Percentiles rank a stretch among this genome's conserved stretches.
Conservation (phyloP, 495 filamentous ascomycete species). For the Letharia columbiana region DNA sequence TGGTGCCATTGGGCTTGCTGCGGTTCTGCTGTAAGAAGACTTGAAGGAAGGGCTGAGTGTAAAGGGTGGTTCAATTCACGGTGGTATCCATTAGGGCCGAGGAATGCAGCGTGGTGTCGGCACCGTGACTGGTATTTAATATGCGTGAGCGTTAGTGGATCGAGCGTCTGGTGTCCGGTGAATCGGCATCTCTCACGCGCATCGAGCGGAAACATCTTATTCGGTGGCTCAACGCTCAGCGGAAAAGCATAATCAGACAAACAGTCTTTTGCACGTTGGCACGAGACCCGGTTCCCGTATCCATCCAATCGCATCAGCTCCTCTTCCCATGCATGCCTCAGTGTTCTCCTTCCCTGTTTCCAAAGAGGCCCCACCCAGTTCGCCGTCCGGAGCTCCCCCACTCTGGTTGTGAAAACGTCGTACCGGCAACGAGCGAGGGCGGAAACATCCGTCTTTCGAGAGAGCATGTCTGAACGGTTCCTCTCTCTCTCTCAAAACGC, state of each 20-base stretch:
- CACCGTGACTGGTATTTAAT: neutral
- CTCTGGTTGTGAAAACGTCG: too few species aligned
- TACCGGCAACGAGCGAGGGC: too few species aligned
- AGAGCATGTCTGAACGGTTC: too few species aligned
- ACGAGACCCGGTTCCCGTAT: neutral
- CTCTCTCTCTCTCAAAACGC: too few species aligned
- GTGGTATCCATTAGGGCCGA: neutral
- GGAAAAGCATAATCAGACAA: neutral
- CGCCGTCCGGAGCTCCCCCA: too few species aligned
- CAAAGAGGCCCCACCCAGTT: neutral
- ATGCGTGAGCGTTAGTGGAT: slow-evolving; percentile 2
- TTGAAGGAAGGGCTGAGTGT: neutral
- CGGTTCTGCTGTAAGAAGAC: neutral
- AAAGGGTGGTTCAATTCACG: neutral
- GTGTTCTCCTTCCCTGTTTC: neutral
- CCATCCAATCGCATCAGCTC: neutral
- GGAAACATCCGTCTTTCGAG: too few species aligned
- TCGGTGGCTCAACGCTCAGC: neutral
- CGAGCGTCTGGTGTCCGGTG: neutral
- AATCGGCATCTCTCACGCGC: slow-evolving; percentile 1
- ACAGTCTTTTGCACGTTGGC: neutral
- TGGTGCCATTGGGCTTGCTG: slow-evolving; percentile 11
- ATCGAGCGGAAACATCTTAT: neutral
- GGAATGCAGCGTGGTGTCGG: slow-evolving; percentile 12
- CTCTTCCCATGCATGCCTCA: neutral